These are phyloP conservation scores for Cicer arietinum DNA, from an alignment of 306 rosid genomes.

Conservation along the genomic window DNA sequence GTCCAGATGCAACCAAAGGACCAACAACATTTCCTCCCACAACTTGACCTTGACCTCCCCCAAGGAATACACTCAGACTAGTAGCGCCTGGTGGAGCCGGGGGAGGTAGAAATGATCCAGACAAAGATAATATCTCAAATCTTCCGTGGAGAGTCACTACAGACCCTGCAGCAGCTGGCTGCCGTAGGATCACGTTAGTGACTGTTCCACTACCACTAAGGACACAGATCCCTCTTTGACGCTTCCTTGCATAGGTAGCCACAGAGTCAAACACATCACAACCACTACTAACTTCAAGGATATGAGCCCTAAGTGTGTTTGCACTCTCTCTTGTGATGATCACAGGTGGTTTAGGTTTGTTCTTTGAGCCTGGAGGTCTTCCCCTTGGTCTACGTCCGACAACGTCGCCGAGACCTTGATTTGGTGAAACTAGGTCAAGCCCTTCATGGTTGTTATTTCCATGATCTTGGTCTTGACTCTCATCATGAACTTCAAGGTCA, in stretches of 20 bases:
- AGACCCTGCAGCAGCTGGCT: conserved; percentile 64
- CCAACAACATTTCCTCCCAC: conserved; percentile 95
- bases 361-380: conserved; percentile 82
- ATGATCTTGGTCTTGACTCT: conserved; percentile 50
- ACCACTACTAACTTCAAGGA: conserved; percentile 82
- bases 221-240: conserved; percentile 94
- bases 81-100: conserved; percentile 97
- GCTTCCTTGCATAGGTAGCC: conserved; percentile 71
- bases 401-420: conserved; percentile 58
- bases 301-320: conserved; percentile 87
- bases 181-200: conserved; percentile 74
- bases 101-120: conserved; percentile 87
- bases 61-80: conserved; percentile 70
- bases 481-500: conserved; percentile 64
- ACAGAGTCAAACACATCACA: conserved; percentile 86
- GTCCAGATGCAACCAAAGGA: conserved; percentile 80
- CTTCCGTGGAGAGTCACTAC: conserved; percentile 70
- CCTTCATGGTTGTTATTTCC: conserved; percentile 49
- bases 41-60: conserved; percentile 94
- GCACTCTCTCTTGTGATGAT: conserved; percentile 91
- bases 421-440: conserved; percentile 57
- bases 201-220: conserved; percentile 83
- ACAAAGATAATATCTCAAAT: conserved; percentile 76
- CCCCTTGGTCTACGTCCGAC: conserved; percentile 77
- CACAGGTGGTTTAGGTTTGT: conserved; percentile 79